Percentiles rank a stretch among this genome's conserved stretches.
Evolutionary conservation across 1,284 basidiomycete genomes (phyloP).

Genomic region (Cryptococcus sp.): DNA sequence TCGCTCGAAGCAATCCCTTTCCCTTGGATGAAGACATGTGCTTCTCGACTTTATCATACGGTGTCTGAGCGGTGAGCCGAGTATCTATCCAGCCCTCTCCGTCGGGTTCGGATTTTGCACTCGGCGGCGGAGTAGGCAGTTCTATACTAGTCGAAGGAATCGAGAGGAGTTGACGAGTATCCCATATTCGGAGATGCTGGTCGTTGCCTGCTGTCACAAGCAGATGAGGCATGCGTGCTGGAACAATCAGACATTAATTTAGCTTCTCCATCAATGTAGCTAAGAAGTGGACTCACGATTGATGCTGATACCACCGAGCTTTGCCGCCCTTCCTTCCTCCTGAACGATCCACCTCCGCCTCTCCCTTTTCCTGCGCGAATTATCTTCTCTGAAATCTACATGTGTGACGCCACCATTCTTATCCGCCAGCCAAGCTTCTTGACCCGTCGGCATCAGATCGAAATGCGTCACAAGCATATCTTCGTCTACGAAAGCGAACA

Average conservation of each 20-base stretch:
- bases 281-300: conserved; percentile 43
- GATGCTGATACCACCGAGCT: conserved; percentile 51
- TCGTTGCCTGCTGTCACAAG: conserved; percentile 51
- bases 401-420: conserved; percentile 55
- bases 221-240: conserved; percentile 49
- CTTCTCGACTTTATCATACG: conserved; percentile 21
- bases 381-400: conserved; percentile 50
- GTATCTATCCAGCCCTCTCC: conserved; percentile 17
- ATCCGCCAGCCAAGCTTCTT: conserved; percentile 54
- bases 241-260: conserved; percentile 4
- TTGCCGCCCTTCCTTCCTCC: conserved; percentile 44
- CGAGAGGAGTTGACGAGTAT: conserved; percentile 43
- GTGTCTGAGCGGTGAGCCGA: conserved; percentile 25
- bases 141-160: conserved; percentile 15
- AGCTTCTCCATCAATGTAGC: neutral
- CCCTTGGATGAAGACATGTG: conserved; percentile 33
- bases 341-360: conserved; percentile 46
- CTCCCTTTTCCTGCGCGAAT: conserved; percentile 16
- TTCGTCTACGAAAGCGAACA: conserved; percentile 52
- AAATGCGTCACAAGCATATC: conserved; percentile 55
- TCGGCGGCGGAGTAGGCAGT: conserved; percentile 14
- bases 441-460: conserved; percentile 52
- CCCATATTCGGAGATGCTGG: conserved; percentile 51
- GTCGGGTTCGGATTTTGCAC: conserved; percentile 7
- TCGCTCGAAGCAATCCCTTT: conserved; percentile 40